These are phyloP conservation scores for Picocystis salinarum DNA, from an alignment of 139 green algal species.

Conservation along the genomic window DNA sequence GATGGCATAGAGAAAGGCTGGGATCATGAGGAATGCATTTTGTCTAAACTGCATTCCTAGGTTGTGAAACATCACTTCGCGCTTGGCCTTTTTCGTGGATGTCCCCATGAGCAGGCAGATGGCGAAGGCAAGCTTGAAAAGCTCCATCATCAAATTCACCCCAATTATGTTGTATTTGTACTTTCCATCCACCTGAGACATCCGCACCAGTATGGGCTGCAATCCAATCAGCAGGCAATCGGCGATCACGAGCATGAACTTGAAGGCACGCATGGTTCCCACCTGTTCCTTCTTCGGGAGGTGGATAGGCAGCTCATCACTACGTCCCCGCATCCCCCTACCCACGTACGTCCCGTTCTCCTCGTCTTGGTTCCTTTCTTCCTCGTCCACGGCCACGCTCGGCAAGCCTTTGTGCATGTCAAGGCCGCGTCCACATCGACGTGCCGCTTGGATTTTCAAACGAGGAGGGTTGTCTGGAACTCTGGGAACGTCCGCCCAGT, in stretches of 20 bases:
- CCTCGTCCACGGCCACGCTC: too few relatives aligned
- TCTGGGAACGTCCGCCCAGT: too few relatives aligned
- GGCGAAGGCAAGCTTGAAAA: conserved; percentile 71
- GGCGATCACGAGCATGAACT: conserved; percentile 47
- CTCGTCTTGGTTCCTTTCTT: too few relatives aligned
- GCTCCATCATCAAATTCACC: conserved; percentile 82
- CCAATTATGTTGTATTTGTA: conserved; percentile 74
- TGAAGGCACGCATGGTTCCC: too few relatives aligned
- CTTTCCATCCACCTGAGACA: conserved; percentile 69
- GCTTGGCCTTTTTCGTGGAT: not conserved
- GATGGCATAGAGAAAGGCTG: conserved; percentile 70
- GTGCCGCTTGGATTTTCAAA: too few relatives aligned
- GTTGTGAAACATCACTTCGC: not conserved
- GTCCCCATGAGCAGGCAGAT: conserved; percentile 42
- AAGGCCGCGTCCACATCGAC: too few relatives aligned
- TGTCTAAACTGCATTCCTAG: conserved; percentile 28
- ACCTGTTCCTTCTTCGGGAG: too few relatives aligned
- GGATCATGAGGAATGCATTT: conserved; percentile 69
- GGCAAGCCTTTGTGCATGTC: too few relatives aligned
- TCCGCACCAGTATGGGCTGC: conserved; percentile 84
- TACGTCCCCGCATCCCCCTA: too few relatives aligned
- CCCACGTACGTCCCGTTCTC: too few relatives aligned
- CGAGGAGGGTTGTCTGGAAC: too few relatives aligned
- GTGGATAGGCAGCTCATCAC: too few relatives aligned
- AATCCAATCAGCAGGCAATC: conserved; percentile 74